Evolutionary conservation across 2,329 filamentous ascomycete genomes (phyloP).

Genomic region (Graphilbum fragrans): DNA sequence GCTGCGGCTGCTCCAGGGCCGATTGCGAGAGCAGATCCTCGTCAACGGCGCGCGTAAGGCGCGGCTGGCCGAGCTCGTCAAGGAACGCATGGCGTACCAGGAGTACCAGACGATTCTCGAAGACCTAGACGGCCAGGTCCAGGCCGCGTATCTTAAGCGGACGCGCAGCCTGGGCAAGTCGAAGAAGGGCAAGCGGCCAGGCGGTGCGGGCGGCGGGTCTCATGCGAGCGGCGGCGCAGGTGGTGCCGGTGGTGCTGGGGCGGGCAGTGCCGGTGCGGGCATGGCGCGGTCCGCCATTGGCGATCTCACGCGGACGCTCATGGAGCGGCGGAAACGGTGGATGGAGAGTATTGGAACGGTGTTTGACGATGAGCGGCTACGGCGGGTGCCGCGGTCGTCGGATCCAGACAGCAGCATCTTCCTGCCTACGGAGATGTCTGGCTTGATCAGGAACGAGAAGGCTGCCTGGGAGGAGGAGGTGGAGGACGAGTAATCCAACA

Average conservation of each 20-base stretch:
- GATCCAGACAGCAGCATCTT: conserved; percentile 64
- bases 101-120: conserved; percentile 96
- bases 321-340: conserved; percentile 86
- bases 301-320: conserved; percentile 79
- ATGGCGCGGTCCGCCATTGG: conserved; percentile 72
- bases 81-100: conserved; percentile 89
- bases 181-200: conserved; percentile 54
- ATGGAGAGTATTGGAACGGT: conserved; percentile 83
- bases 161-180: conserved; percentile 92
- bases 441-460: conserved; percentile 61
- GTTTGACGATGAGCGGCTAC: conserved; percentile 70
- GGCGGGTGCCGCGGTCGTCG: conserved; percentile 52
- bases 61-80: conserved; percentile 72
- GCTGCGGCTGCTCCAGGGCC: conserved; percentile 70
- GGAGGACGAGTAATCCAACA: conserved; percentile 43
- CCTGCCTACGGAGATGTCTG: conserved; percentile 57
- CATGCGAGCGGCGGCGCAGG: conserved; percentile 32
- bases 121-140: conserved; percentile 88
- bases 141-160: conserved; percentile 89
- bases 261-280: conserved; percentile 29
- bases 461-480: conserved; percentile 74
- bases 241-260: conserved; percentile 42
- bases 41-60: conserved; percentile 86
- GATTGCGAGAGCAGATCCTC: conserved; percentile 72
- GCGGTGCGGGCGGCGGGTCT: conserved; percentile 49